These are phyloP conservation scores for Chlorophyllum brunneum DNA, from an alignment of 768 basidiomycete species.

Conservation along the genomic window DNA sequence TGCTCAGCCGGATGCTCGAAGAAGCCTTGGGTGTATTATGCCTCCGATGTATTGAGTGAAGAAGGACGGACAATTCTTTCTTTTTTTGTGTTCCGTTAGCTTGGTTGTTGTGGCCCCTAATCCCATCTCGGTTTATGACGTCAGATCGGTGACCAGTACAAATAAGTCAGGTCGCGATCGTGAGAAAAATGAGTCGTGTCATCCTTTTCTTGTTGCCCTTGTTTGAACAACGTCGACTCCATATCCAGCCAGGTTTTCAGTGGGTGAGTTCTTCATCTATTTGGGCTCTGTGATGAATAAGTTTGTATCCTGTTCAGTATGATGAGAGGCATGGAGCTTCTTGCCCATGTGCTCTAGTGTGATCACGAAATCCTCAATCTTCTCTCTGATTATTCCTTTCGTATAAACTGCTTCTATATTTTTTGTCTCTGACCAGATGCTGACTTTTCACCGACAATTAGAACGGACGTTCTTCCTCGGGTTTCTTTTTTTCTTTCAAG, in stretches of 20 bases:
- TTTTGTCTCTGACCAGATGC: no score
- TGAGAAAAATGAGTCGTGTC: no score
- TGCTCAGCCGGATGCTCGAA: neutral
- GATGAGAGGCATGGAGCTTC: constrained; percentile 11
- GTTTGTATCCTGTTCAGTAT: constrained; percentile 13
- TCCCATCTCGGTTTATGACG: neutral
- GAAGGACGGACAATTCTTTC: neutral
- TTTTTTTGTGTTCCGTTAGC: neutral
- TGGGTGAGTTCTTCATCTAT: neutral
- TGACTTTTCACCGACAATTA: neutral
- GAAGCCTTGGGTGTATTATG: neutral
- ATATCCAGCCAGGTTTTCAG: no score
- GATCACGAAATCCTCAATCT: constrained; percentile 21
- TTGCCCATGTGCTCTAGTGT: constrained; percentile 18
- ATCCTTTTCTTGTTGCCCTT: no score
- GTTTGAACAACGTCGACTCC: no score
- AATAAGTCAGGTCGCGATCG: neutral
- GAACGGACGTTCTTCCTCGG: neutral
- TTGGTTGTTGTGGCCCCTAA: no score
- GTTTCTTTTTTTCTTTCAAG: constrained; percentile 21
- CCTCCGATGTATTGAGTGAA: constrained; percentile 11
- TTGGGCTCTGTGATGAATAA: constrained; percentile 13
- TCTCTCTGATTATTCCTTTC: constrained; percentile 25
- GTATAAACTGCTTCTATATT: no score
- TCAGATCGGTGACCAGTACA: neutral